Evolutionary conservation across 495 filamentous ascomycete species (phyloP).

Genomic region (Rusavskia elegans): DNA sequence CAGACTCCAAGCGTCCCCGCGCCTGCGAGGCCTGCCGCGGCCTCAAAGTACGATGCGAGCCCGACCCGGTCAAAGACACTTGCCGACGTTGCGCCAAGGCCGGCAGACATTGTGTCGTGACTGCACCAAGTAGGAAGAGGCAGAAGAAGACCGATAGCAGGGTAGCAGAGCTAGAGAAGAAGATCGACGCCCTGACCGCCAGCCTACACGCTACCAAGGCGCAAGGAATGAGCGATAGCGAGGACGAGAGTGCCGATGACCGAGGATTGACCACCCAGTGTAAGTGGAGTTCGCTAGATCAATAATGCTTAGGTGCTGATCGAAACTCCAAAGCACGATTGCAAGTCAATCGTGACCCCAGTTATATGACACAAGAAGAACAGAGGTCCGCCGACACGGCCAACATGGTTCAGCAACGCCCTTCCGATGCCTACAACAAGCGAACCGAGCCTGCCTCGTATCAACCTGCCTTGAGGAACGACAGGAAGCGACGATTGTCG

Average conservation of each 20-base stretch:
- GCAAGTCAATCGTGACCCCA: too few species aligned
- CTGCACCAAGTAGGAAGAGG: conserved; percentile 66
- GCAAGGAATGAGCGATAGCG: conserved; percentile 12
- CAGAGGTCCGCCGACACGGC: not conserved
- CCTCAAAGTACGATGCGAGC: conserved; percentile 82
- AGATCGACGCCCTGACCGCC: conserved; percentile 78
- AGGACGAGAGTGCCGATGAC: conserved; percentile 16
- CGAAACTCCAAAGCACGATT: too few species aligned
- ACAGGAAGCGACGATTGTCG: not conserved
- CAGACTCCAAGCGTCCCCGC: conserved; percentile 61
- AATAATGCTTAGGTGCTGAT: too few species aligned
- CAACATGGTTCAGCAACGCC: conserved; percentile 1
- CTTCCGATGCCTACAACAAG: not conserved
- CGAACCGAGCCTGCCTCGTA: not conserved
- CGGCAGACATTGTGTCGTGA: conserved; percentile 61
- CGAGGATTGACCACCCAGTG: conserved; percentile 1
- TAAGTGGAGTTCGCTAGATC: too few species aligned
- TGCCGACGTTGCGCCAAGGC: conserved; percentile 85
- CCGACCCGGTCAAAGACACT: conserved; percentile 44
- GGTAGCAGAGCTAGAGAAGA: conserved; percentile 85
- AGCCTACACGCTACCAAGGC: conserved; percentile 45
- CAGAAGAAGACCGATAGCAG: conserved; percentile 89
- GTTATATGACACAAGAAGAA: not conserved
- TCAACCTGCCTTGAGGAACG: not conserved
- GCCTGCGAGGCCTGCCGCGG: conserved; percentile 86